Conservation (phyloP, 1,139 yeast genomes). For the Geotrichum klebahnii region DNA sequence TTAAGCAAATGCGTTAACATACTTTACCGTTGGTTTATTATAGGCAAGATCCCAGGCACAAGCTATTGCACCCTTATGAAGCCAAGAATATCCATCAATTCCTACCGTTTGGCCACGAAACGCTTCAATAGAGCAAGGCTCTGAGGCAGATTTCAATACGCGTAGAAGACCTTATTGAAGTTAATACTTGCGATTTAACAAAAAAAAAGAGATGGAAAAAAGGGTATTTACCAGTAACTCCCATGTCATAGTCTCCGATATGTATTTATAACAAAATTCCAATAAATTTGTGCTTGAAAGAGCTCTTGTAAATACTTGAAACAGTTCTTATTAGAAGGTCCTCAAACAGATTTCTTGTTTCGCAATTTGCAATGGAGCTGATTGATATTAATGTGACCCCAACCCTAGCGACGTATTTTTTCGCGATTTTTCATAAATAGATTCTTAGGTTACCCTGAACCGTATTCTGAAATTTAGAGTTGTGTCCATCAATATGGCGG, state of each 20-base stretch:
- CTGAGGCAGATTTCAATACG: conserved; percentile 67
- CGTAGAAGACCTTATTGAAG: conserved; percentile 73
- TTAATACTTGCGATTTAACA: background rate
- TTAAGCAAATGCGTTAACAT: conserved; percentile 27
- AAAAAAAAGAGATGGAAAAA: background rate
- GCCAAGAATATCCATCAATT: conserved; percentile 95
- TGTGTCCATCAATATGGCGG: no score
- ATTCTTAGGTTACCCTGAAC: no score
- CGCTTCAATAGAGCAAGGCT: conserved; percentile 51
- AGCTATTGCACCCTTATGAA: conserved; percentile 76
- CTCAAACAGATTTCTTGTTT: no score
- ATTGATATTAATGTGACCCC: no score
- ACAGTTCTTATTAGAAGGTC: no score
- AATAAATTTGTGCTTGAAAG: no score
- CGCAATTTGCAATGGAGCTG: no score
- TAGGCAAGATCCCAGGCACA: conserved; percentile 82
- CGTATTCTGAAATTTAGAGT: no score
- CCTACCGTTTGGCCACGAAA: conserved; percentile 79
- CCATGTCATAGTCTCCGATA: background rate
- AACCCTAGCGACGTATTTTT: no score
- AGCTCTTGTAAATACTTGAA: no score
- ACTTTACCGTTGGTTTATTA: conserved; percentile 64
- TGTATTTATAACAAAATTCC: no score
- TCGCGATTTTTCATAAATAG: no score
- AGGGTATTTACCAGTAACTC: background rate